Evolutionary conservation across 805 yeast genomes (phyloP).

Genomic region (Wickerhamiella siamensis): DNA sequence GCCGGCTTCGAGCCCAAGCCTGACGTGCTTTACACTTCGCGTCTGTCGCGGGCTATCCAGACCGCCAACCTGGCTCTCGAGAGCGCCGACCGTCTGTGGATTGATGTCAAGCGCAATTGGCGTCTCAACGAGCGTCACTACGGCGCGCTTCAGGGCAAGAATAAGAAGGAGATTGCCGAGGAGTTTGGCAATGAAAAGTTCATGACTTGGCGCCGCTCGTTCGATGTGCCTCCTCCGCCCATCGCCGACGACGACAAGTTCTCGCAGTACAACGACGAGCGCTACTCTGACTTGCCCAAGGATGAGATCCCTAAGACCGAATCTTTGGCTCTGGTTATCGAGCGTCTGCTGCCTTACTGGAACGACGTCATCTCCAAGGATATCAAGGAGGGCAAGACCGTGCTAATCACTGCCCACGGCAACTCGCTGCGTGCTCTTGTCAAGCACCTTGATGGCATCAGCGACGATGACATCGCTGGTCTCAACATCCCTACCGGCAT

Average conservation of each 20-base stretch:
- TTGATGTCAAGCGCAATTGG: slow-evolving; percentile 92
- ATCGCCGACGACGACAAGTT: slow-evolving; percentile 64
- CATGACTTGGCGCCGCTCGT: slow-evolving; percentile 96
- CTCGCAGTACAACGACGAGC: slow-evolving; percentile 74
- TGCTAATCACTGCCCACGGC: slow-evolving; percentile 92
- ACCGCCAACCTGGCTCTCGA: slow-evolving; percentile 92
- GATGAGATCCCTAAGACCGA: slow-evolving; percentile 84
- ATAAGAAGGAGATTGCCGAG: slow-evolving; percentile 85
- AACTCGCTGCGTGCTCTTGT: slow-evolving; percentile 95
- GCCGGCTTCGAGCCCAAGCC: slow-evolving; percentile 76
- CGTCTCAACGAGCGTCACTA: slow-evolving; percentile 98
- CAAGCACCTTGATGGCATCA: slow-evolving; percentile 85
- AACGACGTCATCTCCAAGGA: slow-evolving; percentile 80
- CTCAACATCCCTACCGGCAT: slow-evolving; percentile 98
- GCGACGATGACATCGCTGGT: slow-evolving; percentile 83
- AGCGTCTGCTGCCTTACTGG: slow-evolving; percentile 95
- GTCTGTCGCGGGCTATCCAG: slow-evolving; percentile 87
- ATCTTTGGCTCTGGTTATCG: slow-evolving; percentile 86
- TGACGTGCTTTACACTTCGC: slow-evolving; percentile 81
- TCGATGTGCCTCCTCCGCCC: slow-evolving; percentile 89
- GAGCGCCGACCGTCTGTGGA: slow-evolving; percentile 74
- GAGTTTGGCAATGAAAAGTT: slow-evolving; percentile 82
- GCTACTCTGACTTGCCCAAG: slow-evolving; percentile 76
- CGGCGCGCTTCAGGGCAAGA: slow-evolving; percentile 98
- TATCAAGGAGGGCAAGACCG: slow-evolving; percentile 76